Evolutionary conservation across 2,329 filamentous ascomycete species (phyloP), one percentile per base, ranked within the genome.

Genomic region (Scedosporium minutisporum): DNA sequence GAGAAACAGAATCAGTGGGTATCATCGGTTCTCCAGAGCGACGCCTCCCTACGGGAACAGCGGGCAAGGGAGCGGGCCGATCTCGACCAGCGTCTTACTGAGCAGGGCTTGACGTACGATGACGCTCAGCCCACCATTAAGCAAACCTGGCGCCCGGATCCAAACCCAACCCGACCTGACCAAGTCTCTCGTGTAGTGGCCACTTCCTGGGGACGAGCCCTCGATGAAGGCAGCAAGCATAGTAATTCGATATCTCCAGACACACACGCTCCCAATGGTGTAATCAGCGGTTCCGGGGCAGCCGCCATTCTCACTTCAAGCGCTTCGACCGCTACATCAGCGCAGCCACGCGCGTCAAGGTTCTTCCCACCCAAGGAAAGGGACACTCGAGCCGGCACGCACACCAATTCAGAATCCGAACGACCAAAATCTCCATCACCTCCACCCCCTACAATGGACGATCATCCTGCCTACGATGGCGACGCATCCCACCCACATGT

Each of bases 401-500:
- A 68, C 58, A 67, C 69, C 18, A 64, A 68, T 60, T 68, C 68
- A 25, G 78, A 78, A 55, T 72, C 73, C 3, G 59, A 38, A n/a
- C 76, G 80, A 48, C 75, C 78, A 4, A 77, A 76, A 21, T 88
- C 86, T 5, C 85, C 88, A 16, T 88, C 87, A 3, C 89, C 88
- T 0, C 89, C 89, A 3, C 89, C 90, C 57, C 88, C 88, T 0
- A 86, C 84, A 21, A 85, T 84, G 73, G 81, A 84, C 65, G 86
- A 82, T 9, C 89, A 93, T 68, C 89, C 89, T 5, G 89, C 82
- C 1, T 90, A 89, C 66, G 85, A 87, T 67, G 87, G 88, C 33
- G 84, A 90, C 68, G 78, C 76, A 1, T 75, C 76, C 41, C 85
- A 82, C 64, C 89, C 90, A 3, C 82, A 87, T 63, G 89, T 93